Percentiles rank a stretch among this genome's conserved stretches.
Conservation (phyloP, 129 eudicot genomes). For the Pulicaria dysenterica region DNA sequence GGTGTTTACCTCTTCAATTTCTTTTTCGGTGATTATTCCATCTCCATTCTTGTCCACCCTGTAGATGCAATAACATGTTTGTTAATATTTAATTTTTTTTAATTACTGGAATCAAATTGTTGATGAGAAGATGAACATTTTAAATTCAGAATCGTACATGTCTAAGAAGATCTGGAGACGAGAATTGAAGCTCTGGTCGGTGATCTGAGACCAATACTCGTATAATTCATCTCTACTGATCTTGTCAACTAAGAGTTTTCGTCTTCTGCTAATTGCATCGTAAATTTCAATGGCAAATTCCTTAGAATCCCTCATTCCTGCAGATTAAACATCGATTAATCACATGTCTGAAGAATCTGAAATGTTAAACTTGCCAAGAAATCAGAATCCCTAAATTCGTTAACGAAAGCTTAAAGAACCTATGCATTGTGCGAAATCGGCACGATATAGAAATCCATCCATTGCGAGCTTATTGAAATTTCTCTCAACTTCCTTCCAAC, state of each 20-base stretch:
- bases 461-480: conserved; percentile 73
- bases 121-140: background rate
- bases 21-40: conserved; percentile 75
- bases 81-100: background rate
- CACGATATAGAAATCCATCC: conserved; percentile 72
- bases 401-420: conserved; percentile 37
- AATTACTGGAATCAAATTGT: background rate
- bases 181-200: conserved; percentile 93
- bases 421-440: conserved; percentile 91
- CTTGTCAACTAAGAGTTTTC: conserved; percentile 73
- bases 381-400: background rate
- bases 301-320: conserved; percentile 87
- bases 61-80: conserved; percentile 15
- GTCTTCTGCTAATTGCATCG: conserved; percentile 80
- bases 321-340: background rate
- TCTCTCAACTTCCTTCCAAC: conserved; percentile 66
- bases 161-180: conserved; percentile 92
- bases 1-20: conserved; percentile 69
- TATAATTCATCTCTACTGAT: conserved; percentile 70
- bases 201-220: conserved; percentile 82
- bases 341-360: background rate
- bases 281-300: conserved; percentile 84
- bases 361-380: background rate
- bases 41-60: conserved; percentile 92
- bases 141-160: conserved; percentile 37